phyloP scores from a whole-genome alignment of 176 grass and related monocot species.

The Eremochloa ophiuroides region DNA sequence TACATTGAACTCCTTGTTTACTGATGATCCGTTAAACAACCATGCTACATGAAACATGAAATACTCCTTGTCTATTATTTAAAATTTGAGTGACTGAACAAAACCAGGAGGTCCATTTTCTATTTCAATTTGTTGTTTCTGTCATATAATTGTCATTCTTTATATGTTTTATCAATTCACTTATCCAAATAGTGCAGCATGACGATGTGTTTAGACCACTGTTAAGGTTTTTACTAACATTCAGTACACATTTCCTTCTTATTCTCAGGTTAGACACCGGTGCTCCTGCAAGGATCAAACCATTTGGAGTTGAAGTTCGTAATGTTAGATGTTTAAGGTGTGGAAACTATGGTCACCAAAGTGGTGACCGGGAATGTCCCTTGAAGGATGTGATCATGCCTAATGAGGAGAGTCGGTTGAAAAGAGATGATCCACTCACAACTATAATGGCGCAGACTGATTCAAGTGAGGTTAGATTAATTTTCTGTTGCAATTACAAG shows the following conservation, averaged over 20 bases:
- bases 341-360: slow-evolving; percentile 85
- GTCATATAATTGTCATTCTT: not conserved
- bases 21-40: not conserved
- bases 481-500: slow-evolving; percentile 8
- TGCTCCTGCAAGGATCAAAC: slow-evolving; percentile 76
- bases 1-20: slow-evolving; percentile 16
- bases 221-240: not conserved
- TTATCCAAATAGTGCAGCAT: not conserved
- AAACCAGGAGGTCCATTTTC: not conserved
- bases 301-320: slow-evolving; percentile 89
- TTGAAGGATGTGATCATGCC: slow-evolving; percentile 97
- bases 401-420: slow-evolving; percentile 92
- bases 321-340: slow-evolving; percentile 96
- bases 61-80: not conserved
- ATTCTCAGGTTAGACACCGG: slow-evolving; percentile 78
- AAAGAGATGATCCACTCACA: slow-evolving; percentile 97
- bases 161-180: not conserved
- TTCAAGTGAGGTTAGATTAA: slow-evolving; percentile 61
- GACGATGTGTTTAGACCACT: not conserved
- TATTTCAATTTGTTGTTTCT: not conserved
- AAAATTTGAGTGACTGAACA: not conserved
- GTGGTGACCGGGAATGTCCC: slow-evolving; percentile 88
- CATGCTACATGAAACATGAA: not conserved
- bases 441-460: slow-evolving; percentile 84
- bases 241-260: not conserved